These are phyloP conservation scores for Smithsoniella earleae DNA, from an alignment of 163 green algal species.

Conservation along the genomic window DNA sequence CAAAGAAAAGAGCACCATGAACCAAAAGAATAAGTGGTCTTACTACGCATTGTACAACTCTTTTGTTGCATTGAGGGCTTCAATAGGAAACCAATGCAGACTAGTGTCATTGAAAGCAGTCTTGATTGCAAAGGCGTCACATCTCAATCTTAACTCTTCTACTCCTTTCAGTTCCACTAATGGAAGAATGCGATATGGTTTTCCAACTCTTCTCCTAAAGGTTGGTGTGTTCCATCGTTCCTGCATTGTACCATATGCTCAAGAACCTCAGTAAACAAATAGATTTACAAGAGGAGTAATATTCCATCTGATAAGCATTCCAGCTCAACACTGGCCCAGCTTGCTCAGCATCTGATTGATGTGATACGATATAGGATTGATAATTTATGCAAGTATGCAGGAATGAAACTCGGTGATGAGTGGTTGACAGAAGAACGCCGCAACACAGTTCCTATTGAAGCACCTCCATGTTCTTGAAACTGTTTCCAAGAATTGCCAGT, in stretches of 20 bases:
- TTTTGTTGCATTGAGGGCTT: not conserved
- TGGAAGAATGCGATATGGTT: not conserved
- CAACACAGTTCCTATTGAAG: not conserved
- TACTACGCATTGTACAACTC: no score
- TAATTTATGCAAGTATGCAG: no score
- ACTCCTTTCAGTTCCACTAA: conserved; percentile 4
- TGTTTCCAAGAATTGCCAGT: conserved; percentile 3
- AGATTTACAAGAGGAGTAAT: no score
- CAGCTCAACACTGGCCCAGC: no score
- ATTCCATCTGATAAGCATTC: no score
- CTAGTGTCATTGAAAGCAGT: conserved; percentile 29
- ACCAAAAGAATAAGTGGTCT: no score
- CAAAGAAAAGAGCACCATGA: no score
- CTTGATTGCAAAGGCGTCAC: not conserved
- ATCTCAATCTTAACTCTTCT: not conserved
- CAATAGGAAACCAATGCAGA: not conserved
- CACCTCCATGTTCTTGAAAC: conserved; percentile 25
- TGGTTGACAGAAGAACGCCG: no score
- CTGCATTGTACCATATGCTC: not conserved
- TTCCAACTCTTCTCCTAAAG: conserved; percentile 6
- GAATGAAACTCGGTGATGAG: no score
- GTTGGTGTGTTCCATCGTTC: conserved; percentile 19
- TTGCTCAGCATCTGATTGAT: no score
- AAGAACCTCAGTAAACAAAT: no score
- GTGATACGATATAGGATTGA: no score